phyloP scores from a whole-genome alignment of 306 rosid species.

The Gastrolobium villosum region DNA sequence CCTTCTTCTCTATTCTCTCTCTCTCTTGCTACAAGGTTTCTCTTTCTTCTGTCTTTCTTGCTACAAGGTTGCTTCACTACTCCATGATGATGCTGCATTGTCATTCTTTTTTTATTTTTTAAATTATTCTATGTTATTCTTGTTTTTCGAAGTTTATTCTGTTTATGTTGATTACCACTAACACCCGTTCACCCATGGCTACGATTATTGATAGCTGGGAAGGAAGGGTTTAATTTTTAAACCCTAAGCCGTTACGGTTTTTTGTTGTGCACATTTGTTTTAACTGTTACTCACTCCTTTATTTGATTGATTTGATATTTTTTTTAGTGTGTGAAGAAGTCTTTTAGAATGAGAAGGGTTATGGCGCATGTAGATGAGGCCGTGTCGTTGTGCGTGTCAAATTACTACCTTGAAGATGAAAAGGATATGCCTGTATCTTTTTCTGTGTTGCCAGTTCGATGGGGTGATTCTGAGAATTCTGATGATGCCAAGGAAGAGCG shows the following conservation, averaged over 20 bases:
- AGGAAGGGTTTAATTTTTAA: not conserved
- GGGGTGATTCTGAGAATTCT: slow-evolving; percentile 58
- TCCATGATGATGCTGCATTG: too few relatives aligned
- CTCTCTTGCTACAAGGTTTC: too few relatives aligned
- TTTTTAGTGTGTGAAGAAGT: slow-evolving; percentile 15
- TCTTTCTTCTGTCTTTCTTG: too few relatives aligned
- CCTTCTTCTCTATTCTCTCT: too few relatives aligned
- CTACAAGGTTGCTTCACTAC: too few relatives aligned
- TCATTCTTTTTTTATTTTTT: too few relatives aligned
- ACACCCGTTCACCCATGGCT: not conserved
- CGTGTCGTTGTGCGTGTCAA: slow-evolving; percentile 52
- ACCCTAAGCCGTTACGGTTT: not conserved
- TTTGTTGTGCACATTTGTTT: not conserved
- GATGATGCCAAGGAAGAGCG: slow-evolving; percentile 2
- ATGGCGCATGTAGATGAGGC: slow-evolving; percentile 75
- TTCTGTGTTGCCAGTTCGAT: slow-evolving; percentile 69
- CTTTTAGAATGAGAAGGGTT: slow-evolving; percentile 38
- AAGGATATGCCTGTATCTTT: too few relatives aligned
- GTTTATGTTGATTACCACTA: too few relatives aligned
- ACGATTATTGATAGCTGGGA: not conserved
- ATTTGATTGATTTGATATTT: not conserved
- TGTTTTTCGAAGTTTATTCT: too few relatives aligned
- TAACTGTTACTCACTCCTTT: not conserved
- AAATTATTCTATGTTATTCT: too few relatives aligned
- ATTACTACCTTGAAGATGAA: slow-evolving; percentile 73